phyloP scores from a whole-genome alignment of 1,284 basidiomycete species.

The Polyporus tsugae region DNA sequence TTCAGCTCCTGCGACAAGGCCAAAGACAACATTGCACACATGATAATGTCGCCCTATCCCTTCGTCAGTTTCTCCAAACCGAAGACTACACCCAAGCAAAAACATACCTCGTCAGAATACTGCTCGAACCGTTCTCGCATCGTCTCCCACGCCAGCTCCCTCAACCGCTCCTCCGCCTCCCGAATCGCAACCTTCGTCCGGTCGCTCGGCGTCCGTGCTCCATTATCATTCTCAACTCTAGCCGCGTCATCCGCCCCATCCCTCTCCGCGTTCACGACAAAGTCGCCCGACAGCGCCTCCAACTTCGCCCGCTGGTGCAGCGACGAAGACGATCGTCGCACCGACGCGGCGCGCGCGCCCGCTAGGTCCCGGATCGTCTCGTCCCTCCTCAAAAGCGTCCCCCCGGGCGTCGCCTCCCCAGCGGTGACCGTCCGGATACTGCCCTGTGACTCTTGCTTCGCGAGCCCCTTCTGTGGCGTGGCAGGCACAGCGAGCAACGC shows the following conservation, averaged over 20 bases:
- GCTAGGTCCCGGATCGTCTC: conserved; percentile 34
- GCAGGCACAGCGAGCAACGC: conserved; percentile 56
- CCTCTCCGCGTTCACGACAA: conserved; percentile 21
- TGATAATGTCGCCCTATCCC: conserved; percentile 75
- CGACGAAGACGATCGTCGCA: conserved; percentile 25
- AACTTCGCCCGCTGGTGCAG: conserved; percentile 29
- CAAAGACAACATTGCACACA: conserved; percentile 73
- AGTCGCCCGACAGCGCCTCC: conserved; percentile 30
- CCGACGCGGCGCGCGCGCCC: conserved; percentile 15
- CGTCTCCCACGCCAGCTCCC: conserved; percentile 63
- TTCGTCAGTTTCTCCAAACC: not conserved
- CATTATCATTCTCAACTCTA: conserved; percentile 1
- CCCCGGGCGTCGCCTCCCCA: conserved; percentile 41
- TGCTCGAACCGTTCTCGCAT: conserved; percentile 64
- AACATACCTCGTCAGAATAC: conserved; percentile 66
- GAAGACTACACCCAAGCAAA: not conserved
- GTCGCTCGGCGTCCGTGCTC: conserved; percentile 36
- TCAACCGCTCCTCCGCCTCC: conserved; percentile 59
- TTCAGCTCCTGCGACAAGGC: conserved; percentile 65
- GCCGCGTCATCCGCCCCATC: not conserved
- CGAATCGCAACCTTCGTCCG: conserved; percentile 52
- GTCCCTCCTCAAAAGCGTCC: conserved; percentile 30
- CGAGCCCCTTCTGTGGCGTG: conserved; percentile 36
- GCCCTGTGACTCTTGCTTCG: conserved; percentile 62
- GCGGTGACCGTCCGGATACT: conserved; percentile 76